A percentile compares a stretch with the other conserved stretches of the same genome.
Evolutionary conservation across 306 rosid genomes (phyloP).

Genomic region (Citrullus mucosospermus): DNA sequence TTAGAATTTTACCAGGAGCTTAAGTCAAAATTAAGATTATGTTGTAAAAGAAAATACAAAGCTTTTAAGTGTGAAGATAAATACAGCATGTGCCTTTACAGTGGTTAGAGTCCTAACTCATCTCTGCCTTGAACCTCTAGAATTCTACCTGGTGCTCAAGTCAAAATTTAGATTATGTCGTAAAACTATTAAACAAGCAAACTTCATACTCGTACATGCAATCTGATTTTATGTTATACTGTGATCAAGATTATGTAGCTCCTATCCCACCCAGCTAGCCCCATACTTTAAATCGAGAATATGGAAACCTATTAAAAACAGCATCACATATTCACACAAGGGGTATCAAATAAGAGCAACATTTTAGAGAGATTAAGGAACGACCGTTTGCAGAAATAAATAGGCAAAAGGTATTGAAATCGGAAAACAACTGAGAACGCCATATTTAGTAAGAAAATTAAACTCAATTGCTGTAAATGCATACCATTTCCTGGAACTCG

Average conservation of each 20-base stretch:
- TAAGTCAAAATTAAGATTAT: background rate
- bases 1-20: background rate
- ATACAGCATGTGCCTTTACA: too few relatives aligned
- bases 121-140: background rate
- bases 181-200: background rate
- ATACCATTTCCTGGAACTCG: slow-evolving; percentile 43
- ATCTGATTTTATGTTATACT: background rate
- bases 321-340: background rate
- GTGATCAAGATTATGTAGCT: background rate
- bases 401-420: background rate
- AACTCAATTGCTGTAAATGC: background rate
- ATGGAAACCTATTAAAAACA: background rate
- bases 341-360: background rate
- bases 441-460: background rate
- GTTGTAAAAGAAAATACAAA: background rate
- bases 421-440: background rate
- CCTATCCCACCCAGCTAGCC: background rate
- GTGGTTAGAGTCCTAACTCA: background rate
- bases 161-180: background rate
- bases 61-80: background rate
- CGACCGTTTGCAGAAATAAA: background rate
- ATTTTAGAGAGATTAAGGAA: background rate
- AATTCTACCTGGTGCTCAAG: background rate
- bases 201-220: background rate
- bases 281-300: background rate